Evolutionary conservation across 805 yeast species (phyloP).

Genomic region (Millerozyma acaciae): DNA sequence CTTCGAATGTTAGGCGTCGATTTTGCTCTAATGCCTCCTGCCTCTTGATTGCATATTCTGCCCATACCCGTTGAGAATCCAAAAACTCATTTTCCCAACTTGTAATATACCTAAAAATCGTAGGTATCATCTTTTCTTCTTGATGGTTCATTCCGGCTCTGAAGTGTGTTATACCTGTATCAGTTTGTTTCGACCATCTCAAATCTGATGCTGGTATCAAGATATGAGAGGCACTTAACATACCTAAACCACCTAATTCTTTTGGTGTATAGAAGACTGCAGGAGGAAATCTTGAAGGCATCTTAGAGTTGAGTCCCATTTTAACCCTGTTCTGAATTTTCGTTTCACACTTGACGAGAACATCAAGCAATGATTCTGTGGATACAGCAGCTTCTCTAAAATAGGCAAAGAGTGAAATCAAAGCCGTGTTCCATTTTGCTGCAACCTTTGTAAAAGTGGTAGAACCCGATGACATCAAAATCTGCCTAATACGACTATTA

Average conservation of each 20-base stretch:
- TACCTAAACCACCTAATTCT: slow-evolving; percentile 95
- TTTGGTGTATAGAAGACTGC: slow-evolving; percentile 98
- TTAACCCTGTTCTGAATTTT: slow-evolving; percentile 91
- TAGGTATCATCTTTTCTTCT: slow-evolving; percentile 82
- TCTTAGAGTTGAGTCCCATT: slow-evolving; percentile 91
- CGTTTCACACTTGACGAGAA: slow-evolving; percentile 86
- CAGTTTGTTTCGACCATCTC: slow-evolving; percentile 89
- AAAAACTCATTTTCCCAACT: slow-evolving; percentile 96
- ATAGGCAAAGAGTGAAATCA: slow-evolving; percentile 81
- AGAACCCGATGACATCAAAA: slow-evolving; percentile 92
- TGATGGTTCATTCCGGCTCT: slow-evolving; percentile 87
- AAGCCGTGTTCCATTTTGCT: slow-evolving; percentile 92
- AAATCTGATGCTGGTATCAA: slow-evolving; percentile 91
- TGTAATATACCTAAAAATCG: slow-evolving; percentile 85
- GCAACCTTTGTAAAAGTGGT: slow-evolving; percentile 93
- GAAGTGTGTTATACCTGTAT: slow-evolving; percentile 91
- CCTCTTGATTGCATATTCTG: slow-evolving; percentile 88
- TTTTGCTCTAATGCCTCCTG: slow-evolving; percentile 83
- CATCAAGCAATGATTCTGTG: slow-evolving; percentile 73
- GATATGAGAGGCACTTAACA: slow-evolving; percentile 96
- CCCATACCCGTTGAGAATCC: slow-evolving; percentile 97
- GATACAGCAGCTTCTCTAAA: slow-evolving; percentile 90
- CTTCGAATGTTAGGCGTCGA: slow-evolving; percentile 85
- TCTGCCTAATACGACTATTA: slow-evolving; percentile 79
- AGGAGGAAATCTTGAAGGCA: slow-evolving; percentile 99